phyloP scores from a whole-genome alignment of 441 rosid genomes.

The Capsella rubella region DNA sequence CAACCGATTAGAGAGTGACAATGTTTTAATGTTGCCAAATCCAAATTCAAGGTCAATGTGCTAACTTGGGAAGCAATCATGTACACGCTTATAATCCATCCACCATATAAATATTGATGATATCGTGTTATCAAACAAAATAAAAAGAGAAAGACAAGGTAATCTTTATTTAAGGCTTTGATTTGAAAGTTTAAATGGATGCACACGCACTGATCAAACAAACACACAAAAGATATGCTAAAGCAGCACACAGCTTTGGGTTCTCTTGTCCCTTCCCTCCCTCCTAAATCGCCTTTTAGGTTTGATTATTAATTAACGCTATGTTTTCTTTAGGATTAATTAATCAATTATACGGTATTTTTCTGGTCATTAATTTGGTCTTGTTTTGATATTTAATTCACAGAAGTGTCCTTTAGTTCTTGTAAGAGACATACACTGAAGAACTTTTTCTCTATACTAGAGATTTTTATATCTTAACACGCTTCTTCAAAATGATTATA shows the following conservation, averaged over 20 bases:
- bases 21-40: too few relatives aligned
- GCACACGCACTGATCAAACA: conserved; percentile 44
- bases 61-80: too few relatives aligned
- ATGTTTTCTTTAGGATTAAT: neutral
- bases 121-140: too few relatives aligned
- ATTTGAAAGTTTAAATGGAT: conserved; percentile 31
- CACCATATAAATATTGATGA: too few relatives aligned
- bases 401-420: conserved; percentile 48
- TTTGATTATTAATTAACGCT: conserved; percentile 16
- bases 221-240: conserved; percentile 29
- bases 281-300: conserved; percentile 21
- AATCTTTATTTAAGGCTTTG: neutral
- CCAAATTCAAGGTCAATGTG: too few relatives aligned
- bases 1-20: too few relatives aligned
- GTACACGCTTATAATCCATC: too few relatives aligned
- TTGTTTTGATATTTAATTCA: conserved; percentile 23
- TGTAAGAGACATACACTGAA: conserved; percentile 47
- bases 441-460: too few relatives aligned
- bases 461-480: neutral
- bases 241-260: conserved; percentile 41
- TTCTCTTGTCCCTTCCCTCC: conserved; percentile 37
- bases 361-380: conserved; percentile 9
- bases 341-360: conserved; percentile 1
- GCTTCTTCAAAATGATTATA: neutral
- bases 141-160: too few relatives aligned